Evolutionary conservation across 2,329 filamentous ascomycete species (phyloP).

Genomic region (Sphaerulina vaccinii): DNA sequence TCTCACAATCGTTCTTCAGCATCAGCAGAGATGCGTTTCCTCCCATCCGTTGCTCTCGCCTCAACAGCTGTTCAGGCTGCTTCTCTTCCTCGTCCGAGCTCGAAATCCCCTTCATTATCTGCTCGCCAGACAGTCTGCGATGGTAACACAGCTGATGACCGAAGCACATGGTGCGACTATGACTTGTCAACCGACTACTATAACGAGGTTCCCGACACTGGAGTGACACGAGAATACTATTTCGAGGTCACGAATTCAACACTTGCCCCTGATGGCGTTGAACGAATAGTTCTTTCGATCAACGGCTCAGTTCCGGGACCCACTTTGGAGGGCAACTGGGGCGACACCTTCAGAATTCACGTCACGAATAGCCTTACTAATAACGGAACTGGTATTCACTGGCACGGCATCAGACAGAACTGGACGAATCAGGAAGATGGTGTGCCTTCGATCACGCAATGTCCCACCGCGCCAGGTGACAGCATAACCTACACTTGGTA

Average conservation of each 20-base stretch:
- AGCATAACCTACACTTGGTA: constrained; percentile 43
- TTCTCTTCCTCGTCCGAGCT: constrained; percentile 4
- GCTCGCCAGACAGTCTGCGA: constrained; percentile 19
- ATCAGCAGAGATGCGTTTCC: background rate
- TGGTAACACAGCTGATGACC: constrained; percentile 37
- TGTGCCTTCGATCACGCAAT: constrained; percentile 57
- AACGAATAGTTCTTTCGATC: constrained; percentile 42
- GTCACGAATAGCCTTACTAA: constrained; percentile 40
- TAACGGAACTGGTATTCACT: constrained; percentile 53
- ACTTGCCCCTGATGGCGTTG: constrained; percentile 48
- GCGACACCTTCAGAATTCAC: constrained; percentile 30
- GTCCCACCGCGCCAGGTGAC: constrained; percentile 62
- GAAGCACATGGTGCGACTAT: constrained; percentile 36
- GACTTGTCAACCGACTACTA: constrained; percentile 40
- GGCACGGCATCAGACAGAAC: constrained; percentile 51
- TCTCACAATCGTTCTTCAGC: background rate
- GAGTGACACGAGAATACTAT: constrained; percentile 43
- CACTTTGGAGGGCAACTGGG: constrained; percentile 46
- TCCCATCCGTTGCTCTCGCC: background rate
- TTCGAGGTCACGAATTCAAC: constrained; percentile 47
- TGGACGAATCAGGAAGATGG: constrained; percentile 55
- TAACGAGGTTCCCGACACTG: constrained; percentile 38
- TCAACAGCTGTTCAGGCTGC: background rate
- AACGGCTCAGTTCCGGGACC: constrained; percentile 51
- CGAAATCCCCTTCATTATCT: background rate